Evolutionary conservation across 805 yeast species (phyloP).

Genomic region (Yamadazyma takamatsuzukensis): DNA sequence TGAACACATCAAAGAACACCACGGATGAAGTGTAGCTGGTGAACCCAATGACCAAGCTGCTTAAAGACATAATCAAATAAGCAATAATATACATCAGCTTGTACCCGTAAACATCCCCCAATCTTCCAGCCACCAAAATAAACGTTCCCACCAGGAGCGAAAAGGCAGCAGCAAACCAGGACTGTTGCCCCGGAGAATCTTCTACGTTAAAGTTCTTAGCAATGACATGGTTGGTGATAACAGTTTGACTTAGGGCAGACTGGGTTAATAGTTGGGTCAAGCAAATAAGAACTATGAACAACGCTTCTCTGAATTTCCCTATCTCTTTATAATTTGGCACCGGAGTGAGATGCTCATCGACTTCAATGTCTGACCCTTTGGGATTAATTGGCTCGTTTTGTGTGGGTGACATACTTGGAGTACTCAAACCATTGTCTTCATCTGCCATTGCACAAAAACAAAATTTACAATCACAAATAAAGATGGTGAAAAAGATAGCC

Average conservation of each 20-base stretch:
- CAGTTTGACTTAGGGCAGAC: constrained; percentile 27
- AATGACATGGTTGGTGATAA: constrained; percentile 16
- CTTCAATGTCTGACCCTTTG: too few species aligned
- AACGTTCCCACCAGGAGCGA: constrained; percentile 36
- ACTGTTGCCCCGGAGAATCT: constrained; percentile 23
- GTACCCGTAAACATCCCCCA: constrained; percentile 35
- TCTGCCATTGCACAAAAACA: too few species aligned
- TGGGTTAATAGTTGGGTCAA: constrained; percentile 29
- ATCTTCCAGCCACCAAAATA: constrained; percentile 28
- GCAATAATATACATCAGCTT: constrained; percentile 26
- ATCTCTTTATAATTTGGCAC: constrained; percentile 22
- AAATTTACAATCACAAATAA: too few species aligned
- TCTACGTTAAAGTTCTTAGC: constrained; percentile 22
- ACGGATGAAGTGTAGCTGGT: constrained; percentile 19
- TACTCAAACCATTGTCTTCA: too few species aligned
- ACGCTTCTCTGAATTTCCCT: constrained; percentile 16
- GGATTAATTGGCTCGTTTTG: too few species aligned
- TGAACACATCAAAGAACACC: constrained; percentile 24
- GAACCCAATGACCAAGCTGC: constrained; percentile 24
- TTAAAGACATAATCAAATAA: constrained; percentile 18
- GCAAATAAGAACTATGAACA: constrained; percentile 21
- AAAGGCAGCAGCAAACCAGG: constrained; percentile 34
- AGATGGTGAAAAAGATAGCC: too few species aligned
- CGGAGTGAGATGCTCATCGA: too few species aligned
- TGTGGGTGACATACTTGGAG: too few species aligned